Percentiles rank a stretch among this genome's conserved stretches.
phyloP scores from a whole-genome alignment of 805 yeast genomes.

The Monosporozyma solicola region DNA sequence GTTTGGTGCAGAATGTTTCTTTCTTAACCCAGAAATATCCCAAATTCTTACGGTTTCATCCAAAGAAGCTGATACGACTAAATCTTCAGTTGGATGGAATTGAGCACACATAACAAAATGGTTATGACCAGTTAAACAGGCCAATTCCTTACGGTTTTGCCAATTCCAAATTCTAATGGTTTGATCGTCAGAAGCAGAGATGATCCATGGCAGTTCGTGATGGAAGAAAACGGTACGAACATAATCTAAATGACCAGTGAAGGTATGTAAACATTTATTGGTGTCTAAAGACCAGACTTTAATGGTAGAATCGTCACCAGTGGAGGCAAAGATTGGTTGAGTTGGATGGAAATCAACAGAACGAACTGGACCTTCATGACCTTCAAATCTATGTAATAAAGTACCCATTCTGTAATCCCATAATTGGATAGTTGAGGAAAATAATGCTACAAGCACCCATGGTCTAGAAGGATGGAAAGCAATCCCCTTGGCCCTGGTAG shows the following conservation, averaged over 20 bases:
- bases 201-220: slow-evolving; percentile 93
- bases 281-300: slow-evolving; percentile 94
- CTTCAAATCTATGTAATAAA: slow-evolving; percentile 89
- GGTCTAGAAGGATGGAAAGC: slow-evolving; percentile 93
- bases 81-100: slow-evolving; percentile 92
- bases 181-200: slow-evolving; percentile 94
- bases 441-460: slow-evolving; percentile 91
- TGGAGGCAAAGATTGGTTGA: slow-evolving; percentile 92
- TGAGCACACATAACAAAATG: slow-evolving; percentile 98
- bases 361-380: slow-evolving; percentile 97
- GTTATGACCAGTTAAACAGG: slow-evolving; percentile 94
- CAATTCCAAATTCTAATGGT: slow-evolving; percentile 99
- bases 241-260: slow-evolving; percentile 91
- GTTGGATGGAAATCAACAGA: slow-evolving; percentile 95
- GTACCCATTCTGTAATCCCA: slow-evolving; percentile 99
- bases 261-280: slow-evolving; percentile 82
- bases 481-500: slow-evolving; percentile 94
- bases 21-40: slow-evolving; percentile 93
- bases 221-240: slow-evolving; percentile 92
- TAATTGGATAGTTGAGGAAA: slow-evolving; percentile 95
- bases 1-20: slow-evolving; percentile 86
- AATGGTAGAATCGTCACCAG: slow-evolving; percentile 93
- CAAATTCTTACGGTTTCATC: slow-evolving; percentile 99
- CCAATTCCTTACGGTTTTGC: slow-evolving; percentile 97
- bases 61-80: slow-evolving; percentile 89